A percentile compares a stretch with the other conserved stretches of the same genome.
Evolutionary conservation across 306 rosid genomes (phyloP).

Genomic region (Begonia loranthoides): DNA sequence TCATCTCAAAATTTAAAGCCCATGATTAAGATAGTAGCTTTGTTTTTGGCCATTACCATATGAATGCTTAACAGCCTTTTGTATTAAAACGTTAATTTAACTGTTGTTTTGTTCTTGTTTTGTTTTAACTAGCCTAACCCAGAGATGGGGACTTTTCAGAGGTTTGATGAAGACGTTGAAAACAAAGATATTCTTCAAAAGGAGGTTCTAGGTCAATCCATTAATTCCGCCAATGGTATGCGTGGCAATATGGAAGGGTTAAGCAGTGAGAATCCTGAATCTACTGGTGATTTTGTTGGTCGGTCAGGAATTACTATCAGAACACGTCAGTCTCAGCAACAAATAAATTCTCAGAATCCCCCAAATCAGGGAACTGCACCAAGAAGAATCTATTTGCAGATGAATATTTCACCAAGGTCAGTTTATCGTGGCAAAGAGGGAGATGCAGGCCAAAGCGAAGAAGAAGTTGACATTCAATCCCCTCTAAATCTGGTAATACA

Average conservation of each 20-base stretch:
- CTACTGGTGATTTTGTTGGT: slow-evolving; percentile 1
- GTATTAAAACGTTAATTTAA: too few relatives aligned
- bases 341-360: slow-evolving; percentile 1
- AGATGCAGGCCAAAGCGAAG: slow-evolving; percentile 5
- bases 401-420: slow-evolving; percentile 5
- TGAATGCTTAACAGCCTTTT: too few relatives aligned
- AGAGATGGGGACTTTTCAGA: too few relatives aligned
- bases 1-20: too few relatives aligned
- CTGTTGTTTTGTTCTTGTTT: too few relatives aligned
- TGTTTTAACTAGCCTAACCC: too few relatives aligned
- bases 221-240: too few relatives aligned
- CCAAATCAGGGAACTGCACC: slow-evolving; percentile 11
- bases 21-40: too few relatives aligned
- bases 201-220: too few relatives aligned
- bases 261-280: neutral
- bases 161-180: too few relatives aligned
- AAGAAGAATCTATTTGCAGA: slow-evolving; percentile 18
- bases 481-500: slow-evolving; percentile 10
- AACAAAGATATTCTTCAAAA: too few relatives aligned
- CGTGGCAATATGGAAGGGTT: neutral
- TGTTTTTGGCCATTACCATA: too few relatives aligned
- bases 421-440: slow-evolving; percentile 1
- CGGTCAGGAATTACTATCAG: slow-evolving; percentile 15
- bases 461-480: slow-evolving; percentile 12
- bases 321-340: slow-evolving; percentile 12